A percentile compares a stretch with the other conserved stretches of the same genome.
Conservation (phyloP, 768 basidiomycete species). For the Lentinus tigrinus region DNA sequence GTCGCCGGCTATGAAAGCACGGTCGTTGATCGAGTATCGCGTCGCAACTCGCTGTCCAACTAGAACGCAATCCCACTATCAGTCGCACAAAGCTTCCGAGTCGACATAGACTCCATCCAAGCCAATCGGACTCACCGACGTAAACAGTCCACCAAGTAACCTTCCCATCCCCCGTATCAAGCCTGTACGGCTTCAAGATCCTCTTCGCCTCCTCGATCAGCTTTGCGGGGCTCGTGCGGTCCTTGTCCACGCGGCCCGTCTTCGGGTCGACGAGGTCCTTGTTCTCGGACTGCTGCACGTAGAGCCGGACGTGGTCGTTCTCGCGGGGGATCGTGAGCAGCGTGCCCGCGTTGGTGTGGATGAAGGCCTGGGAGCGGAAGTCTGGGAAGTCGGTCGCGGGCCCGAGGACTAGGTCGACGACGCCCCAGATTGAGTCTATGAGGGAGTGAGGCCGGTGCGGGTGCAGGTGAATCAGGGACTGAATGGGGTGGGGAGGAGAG, state of each 20-base stretch:
- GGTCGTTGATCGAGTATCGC: conserved; percentile 42
- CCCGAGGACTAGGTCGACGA: conserved; percentile 59
- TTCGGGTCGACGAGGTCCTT: conserved; percentile 33
- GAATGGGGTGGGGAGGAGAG: conserved; percentile 36
- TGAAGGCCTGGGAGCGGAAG: conserved; percentile 44
- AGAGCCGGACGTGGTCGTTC: conserved; percentile 45
- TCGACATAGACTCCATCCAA: not conserved
- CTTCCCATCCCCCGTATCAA: conserved; percentile 28
- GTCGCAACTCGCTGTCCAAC: conserved; percentile 58
- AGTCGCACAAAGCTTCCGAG: not conserved
- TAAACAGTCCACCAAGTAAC: conserved; percentile 53
- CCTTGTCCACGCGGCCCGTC: conserved; percentile 43
- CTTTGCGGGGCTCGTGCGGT: conserved; percentile 35
- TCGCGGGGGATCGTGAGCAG: conserved; percentile 55
- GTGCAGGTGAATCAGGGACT: not conserved
- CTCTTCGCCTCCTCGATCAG: conserved; percentile 43
- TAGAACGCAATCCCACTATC: conserved; percentile 12
- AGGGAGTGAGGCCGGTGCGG: not conserved
- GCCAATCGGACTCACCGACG: conserved; percentile 34
- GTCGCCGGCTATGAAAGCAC: conserved; percentile 56
- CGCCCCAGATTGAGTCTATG: conserved; percentile 80
- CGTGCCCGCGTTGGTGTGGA: conserved; percentile 51
- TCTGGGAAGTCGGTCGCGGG: conserved; percentile 56
- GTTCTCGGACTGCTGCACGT: conserved; percentile 48
- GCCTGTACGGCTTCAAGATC: conserved; percentile 40